Evolutionary conservation across 305 asterid species (phyloP), one percentile per base, ranked within the genome.

Genomic region (Salvia sclarea): DNA sequence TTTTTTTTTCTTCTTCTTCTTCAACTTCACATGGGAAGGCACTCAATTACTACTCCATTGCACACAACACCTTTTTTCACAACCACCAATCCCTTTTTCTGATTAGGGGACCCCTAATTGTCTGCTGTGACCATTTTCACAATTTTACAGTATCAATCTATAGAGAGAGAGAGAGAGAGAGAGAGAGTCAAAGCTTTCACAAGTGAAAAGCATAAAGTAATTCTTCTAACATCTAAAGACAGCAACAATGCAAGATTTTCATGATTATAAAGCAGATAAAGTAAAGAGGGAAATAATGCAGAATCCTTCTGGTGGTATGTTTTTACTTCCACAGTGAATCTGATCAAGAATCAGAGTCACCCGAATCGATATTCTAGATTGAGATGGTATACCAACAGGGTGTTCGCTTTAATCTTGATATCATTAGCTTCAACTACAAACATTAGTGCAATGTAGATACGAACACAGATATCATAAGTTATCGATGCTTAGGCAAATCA

Each of bases 11-110:
- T 50, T 60, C 55, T 10, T 9, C n/a, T 37, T 41, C 53, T 41
- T 61, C 40, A 41, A 74, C 49, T 55, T 70, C 85, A 81, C 88
- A 83, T 83, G 88, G 83, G 86, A 78, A 78, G 70, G 75, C 80
- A 83, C 83, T 83, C 77, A 58, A 81, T 81, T 70, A 58, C 84
- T 50, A 83, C 78, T 83, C 79, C 77, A 77, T 70, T 69, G 74
- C 77, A 61, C 30, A 24, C 53, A 16, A 12, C 13, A 52, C 35
- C 57, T 64, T 68, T 70, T 58, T 67, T 12, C 64, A 52, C 70
- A 61, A 72, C 69, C 76, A 70, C 70, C 79, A 61, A 64, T 53
- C 5, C 8, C 63, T 43, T 78, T 73, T 68, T 70, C 73, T 20
- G 43, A 66, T 53, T 22, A 45, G 44, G 76, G 76, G 73, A 31